phyloP scores from a whole-genome alignment of 305 asterid genomes.

The Fraxinus xanthoxyloides region DNA sequence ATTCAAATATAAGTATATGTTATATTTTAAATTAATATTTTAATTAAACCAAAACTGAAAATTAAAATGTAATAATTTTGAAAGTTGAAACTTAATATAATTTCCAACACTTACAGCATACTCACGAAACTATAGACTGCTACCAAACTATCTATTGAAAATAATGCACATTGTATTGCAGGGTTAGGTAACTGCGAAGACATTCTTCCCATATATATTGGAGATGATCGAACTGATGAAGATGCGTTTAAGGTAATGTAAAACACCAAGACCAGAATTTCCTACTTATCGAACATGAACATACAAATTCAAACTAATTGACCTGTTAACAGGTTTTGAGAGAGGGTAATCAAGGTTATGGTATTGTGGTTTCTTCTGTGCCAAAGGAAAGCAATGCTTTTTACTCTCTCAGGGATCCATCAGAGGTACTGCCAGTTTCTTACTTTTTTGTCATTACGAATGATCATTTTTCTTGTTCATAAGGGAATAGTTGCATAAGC shows the following conservation, averaged over 20 bases:
- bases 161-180: constrained; percentile 20
- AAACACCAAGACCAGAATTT: neutral
- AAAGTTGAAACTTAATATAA: too few relatives aligned
- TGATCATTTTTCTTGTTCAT: neutral
- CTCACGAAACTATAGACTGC: neutral
- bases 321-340: constrained; percentile 55
- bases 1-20: too few relatives aligned
- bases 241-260: constrained; percentile 82
- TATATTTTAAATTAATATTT: too few relatives aligned
- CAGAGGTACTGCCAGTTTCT: constrained; percentile 55
- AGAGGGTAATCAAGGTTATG: constrained; percentile 69
- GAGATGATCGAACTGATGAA: constrained; percentile 97
- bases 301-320: neutral
- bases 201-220: constrained; percentile 83
- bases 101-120: neutral
- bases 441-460: neutral
- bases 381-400: constrained; percentile 90
- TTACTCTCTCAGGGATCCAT: constrained; percentile 85
- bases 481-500: neutral
- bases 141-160: neutral
- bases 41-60: too few relatives aligned
- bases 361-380: constrained; percentile 77
- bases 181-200: constrained; percentile 64
- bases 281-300: neutral
- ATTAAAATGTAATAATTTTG: too few relatives aligned